Base-by-base conservation (phyloP, 192 early-diverging fungal species). In the Coemansia sp. region DNA sequence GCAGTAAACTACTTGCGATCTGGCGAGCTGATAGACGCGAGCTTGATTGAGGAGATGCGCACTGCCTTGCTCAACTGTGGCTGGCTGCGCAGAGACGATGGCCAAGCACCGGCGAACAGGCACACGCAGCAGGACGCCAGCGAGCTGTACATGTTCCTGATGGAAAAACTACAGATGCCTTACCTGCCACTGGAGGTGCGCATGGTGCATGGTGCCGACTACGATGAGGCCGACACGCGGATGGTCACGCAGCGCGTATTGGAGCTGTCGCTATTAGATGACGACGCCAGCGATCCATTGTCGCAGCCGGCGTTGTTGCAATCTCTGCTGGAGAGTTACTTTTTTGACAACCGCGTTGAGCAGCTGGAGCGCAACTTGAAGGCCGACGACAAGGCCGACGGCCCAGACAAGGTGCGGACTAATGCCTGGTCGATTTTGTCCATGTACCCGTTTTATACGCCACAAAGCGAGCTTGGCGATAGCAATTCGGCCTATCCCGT, bases 401-500 rank as follows among this genome's bases (percentile, higher is more conserved):
- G 31, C 16, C 18, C 70, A 3, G 56, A 67, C 34, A 69, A 83
- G 36, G 82, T 88, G 8, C 80, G 75, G 16, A 88, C 88, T 3
- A 85, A 85, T 37, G 89, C 89, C 11, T 91, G 89, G 89, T 86
- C 89, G 61, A 83, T 88, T 10, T 60, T 91, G 34, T 85, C 89
- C 38, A 68, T 91, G 25, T 67, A 88, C 8, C 89, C 89, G 0
- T 91, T 91, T 66, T 91, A 91, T 62, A 86, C 84, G 14, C 85
- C 85, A 14, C 79, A 82, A 41, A 91, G 86, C 77, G 89, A 91
- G 64, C 78, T 83, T 63, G 88, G 87, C 28, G 81, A 79, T 21
- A 57, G 61, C 3, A 78, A 78, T 12, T 79, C 81, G 0, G 80
- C 83, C 45, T 91, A 86, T 55, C 88, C 87, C 3, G 73, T 75